Evolutionary conservation across 2,329 filamentous ascomycete species (phyloP).

Genomic region (Trichophaea hybrida): DNA sequence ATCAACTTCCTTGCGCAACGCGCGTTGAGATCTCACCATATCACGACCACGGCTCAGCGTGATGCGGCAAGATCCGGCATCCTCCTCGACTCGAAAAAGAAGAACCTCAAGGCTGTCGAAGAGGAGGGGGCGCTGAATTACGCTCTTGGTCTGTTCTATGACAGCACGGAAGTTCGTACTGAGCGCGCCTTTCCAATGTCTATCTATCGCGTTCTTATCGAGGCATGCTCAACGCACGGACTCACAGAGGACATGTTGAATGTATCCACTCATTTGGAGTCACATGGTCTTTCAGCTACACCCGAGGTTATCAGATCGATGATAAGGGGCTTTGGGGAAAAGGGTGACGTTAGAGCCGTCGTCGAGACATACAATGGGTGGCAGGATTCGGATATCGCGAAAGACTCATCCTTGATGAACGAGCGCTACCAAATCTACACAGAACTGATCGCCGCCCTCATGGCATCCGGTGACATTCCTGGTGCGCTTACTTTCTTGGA

Average conservation of each 20-base stretch:
- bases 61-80: slow-evolving; percentile 65
- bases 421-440: slow-evolving; percentile 58
- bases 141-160: slow-evolving; percentile 72
- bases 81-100: slow-evolving; percentile 52
- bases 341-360: slow-evolving; percentile 69
- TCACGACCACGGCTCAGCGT: slow-evolving; percentile 61
- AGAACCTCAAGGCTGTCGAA: slow-evolving; percentile 69
- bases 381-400: slow-evolving; percentile 8
- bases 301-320: slow-evolving; percentile 78
- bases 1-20: slow-evolving; percentile 68
- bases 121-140: slow-evolving; percentile 80
- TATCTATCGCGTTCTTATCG: slow-evolving; percentile 73
- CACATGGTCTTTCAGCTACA: slow-evolving; percentile 55
- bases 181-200: slow-evolving; percentile 57
- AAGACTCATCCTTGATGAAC: slow-evolving; percentile 6
- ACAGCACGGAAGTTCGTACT: slow-evolving; percentile 49
- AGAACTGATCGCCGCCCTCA: slow-evolving; percentile 78
- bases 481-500: slow-evolving; percentile 75
- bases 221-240: slow-evolving; percentile 69
- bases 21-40: slow-evolving; percentile 60
- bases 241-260: slow-evolving; percentile 78
- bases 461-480: slow-evolving; percentile 62
- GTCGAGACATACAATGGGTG: slow-evolving; percentile 55
- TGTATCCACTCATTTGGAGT: slow-evolving; percentile 84
- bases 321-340: slow-evolving; percentile 81